Percentiles rank a stretch among this genome's conserved stretches.
phyloP scores from a whole-genome alignment of 495 filamentous ascomycete genomes.

The Tuber umbilicatum region DNA sequence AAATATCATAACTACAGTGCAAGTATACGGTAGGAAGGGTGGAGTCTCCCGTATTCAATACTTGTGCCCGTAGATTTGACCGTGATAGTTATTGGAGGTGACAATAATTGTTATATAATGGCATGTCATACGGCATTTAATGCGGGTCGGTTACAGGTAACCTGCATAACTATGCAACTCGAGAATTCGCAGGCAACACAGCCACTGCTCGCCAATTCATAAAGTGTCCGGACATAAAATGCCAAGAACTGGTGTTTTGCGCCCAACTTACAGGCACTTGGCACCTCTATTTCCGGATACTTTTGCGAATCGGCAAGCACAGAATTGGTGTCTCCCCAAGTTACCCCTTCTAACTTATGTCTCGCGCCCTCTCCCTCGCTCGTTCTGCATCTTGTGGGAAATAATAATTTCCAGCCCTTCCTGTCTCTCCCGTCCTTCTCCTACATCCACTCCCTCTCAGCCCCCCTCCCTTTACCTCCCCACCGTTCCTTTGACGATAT shows the following conservation, averaged over 20 bases:
- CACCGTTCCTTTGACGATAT: background rate
- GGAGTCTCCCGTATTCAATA: background rate
- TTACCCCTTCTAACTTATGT: slow-evolving; percentile 12
- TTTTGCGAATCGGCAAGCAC: background rate
- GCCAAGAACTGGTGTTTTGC: background rate
- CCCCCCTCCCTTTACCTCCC: background rate
- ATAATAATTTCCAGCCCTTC: slow-evolving; percentile 3
- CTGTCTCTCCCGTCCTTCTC: background rate
- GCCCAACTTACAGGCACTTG: background rate
- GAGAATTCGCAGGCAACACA: background rate
- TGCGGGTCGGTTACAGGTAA: background rate
- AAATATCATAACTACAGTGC: background rate
- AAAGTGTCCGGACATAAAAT: background rate
- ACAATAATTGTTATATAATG: background rate
- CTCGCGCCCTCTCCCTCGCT: background rate
- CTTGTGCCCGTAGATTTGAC: background rate
- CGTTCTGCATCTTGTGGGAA: slow-evolving; percentile 1
- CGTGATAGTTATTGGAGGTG: background rate
- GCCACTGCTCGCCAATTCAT: background rate
- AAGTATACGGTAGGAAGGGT: too few species aligned
- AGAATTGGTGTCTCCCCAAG: background rate
- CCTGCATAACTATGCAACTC: background rate
- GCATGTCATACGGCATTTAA: background rate
- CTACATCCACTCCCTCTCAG: background rate
- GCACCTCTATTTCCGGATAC: background rate